Conservation (phyloP, 208 protist genomes). For the Polymyxa betae region DNA sequence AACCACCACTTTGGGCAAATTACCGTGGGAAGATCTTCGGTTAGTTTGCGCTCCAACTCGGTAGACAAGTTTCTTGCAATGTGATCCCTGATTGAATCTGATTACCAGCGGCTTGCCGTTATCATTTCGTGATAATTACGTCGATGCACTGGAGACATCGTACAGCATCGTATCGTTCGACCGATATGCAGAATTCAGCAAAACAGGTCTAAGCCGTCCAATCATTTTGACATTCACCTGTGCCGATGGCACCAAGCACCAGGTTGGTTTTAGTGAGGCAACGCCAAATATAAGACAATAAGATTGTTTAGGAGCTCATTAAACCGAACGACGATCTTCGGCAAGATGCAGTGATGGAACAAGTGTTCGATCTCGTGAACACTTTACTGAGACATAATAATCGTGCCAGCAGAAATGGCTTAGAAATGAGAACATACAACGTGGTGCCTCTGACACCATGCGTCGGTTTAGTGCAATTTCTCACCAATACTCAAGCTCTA, state of each 20-base stretch:
- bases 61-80: neutral
- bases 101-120: neutral
- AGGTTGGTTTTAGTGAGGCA: neutral
- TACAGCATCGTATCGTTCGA: conserved; percentile 25
- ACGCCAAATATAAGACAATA: neutral
- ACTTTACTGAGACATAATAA: conserved; percentile 44
- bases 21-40: neutral
- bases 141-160: neutral
- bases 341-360: conserved; percentile 64
- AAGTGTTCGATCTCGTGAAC: conserved; percentile 65
- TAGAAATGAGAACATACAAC: conserved; percentile 86
- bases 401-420: conserved; percentile 50
- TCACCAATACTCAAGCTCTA: conserved; percentile 60
- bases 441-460: conserved; percentile 74
- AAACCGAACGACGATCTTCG: conserved; percentile 64
- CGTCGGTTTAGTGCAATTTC: conserved; percentile 67
- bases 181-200: neutral
- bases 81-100: neutral
- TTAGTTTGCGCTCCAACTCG: neutral
- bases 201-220: neutral
- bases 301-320: conserved; percentile 55
- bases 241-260: neutral
- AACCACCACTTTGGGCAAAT: neutral
- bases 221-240: conserved; percentile 27
- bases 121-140: neutral